These are phyloP conservation scores for Sporothrix phasma DNA, from an alignment of 2,329 filamentous ascomycete species.

Conservation along the genomic window DNA sequence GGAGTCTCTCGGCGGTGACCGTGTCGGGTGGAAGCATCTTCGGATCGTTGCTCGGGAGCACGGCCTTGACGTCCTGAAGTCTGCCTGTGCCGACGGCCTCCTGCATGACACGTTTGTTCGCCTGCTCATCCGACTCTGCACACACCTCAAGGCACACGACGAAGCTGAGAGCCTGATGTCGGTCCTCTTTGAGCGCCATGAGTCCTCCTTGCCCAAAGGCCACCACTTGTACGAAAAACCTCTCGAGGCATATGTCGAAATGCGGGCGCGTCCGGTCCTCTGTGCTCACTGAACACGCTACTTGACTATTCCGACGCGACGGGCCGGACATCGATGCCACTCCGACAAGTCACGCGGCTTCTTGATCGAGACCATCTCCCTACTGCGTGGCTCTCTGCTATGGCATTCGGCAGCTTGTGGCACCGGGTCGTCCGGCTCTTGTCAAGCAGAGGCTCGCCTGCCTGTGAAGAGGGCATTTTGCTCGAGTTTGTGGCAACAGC, in stretches of 20 bases:
- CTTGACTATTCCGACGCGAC: conserved; percentile 26
- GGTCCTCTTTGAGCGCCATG: conserved; percentile 22
- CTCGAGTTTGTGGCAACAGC: conserved; percentile 28
- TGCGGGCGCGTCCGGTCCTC: conserved; percentile 21
- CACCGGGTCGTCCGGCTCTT: conserved; percentile 28
- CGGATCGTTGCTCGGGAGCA: conserved; percentile 37
- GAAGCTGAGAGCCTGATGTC: conserved; percentile 36
- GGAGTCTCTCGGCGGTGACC: conserved; percentile 31
- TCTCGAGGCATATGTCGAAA: conserved; percentile 21
- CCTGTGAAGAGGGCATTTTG: conserved; percentile 26
- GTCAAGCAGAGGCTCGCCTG: conserved; percentile 21
- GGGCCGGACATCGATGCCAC: conserved; percentile 26
- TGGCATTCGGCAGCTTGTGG: conserved; percentile 34
- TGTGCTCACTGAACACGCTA: conserved; percentile 21
- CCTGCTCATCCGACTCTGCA: conserved; percentile 34
- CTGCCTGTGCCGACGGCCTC: conserved; percentile 34
- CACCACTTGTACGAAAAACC: not conserved
- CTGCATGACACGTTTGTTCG: conserved; percentile 32
- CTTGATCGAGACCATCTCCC: conserved; percentile 30
- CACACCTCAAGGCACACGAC: conserved; percentile 25
- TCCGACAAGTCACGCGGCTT: conserved; percentile 30
- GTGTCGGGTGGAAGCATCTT: conserved; percentile 38
- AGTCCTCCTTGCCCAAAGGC: not conserved
- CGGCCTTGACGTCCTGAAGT: conserved; percentile 33
- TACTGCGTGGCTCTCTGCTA: conserved; percentile 35